A percentile compares a stretch with the other conserved stretches of the same genome.
Conservation (phyloP, 2,329 filamentous ascomycete genomes). For the Macrophomina pseudophaseolina region DNA sequence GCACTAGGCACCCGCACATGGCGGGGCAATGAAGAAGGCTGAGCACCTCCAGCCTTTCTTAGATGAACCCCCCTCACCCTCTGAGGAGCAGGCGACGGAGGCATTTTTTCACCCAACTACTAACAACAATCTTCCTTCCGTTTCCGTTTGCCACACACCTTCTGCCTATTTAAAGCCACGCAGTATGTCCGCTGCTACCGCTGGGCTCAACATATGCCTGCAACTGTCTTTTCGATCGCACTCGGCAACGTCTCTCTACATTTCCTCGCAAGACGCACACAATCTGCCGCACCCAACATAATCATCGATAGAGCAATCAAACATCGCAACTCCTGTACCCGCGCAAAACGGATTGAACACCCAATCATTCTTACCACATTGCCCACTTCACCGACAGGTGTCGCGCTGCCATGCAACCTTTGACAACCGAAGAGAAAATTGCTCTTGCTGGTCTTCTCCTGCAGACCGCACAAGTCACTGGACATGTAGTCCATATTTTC, state of each 20-base stretch:
- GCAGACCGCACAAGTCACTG: background rate
- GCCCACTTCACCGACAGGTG: too few relatives aligned
- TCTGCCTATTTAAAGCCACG: conserved; percentile 11
- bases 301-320: too few relatives aligned
- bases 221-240: too few relatives aligned
- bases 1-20: background rate
- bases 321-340: too few relatives aligned
- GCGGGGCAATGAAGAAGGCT: background rate
- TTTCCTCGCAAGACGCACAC: too few relatives aligned
- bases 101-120: background rate
- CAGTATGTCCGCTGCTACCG: conserved; percentile 4
- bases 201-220: too few relatives aligned
- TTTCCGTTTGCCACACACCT: background rate
- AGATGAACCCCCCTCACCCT: background rate
- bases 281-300: too few relatives aligned
- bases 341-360: too few relatives aligned
- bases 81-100: background rate
- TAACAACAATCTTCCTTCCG: background rate
- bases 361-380: too few relatives aligned
- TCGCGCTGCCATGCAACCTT: background rate
- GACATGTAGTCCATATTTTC: background rate
- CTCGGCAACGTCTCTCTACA: too few relatives aligned
- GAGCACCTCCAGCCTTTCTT: background rate
- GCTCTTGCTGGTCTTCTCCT: background rate
- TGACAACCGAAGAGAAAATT: background rate